Percentiles rank a stretch among this genome's conserved stretches.
phyloP scores from a whole-genome alignment of 78 protist genomes.

The Dictyostelium capitatum region DNA sequence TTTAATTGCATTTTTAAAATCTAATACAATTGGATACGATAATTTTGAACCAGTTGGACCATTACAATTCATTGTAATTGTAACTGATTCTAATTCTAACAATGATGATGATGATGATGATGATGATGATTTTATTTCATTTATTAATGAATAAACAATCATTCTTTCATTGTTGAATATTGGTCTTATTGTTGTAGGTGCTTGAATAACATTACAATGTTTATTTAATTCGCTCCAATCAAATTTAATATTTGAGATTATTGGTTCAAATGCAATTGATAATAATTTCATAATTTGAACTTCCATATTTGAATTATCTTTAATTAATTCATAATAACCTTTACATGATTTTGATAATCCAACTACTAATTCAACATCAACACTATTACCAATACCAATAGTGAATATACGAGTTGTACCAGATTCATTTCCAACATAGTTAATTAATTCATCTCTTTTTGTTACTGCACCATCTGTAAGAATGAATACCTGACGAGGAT shows the following conservation, averaged over 20 bases:
- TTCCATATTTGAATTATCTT: slow-evolving; percentile 16
- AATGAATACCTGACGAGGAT: slow-evolving; percentile 72
- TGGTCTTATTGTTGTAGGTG: slow-evolving; percentile 47
- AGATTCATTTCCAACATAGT: slow-evolving; percentile 43
- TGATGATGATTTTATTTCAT: neutral
- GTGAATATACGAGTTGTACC: slow-evolving; percentile 65
- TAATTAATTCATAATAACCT: slow-evolving; percentile 64
- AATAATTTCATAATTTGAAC: slow-evolving; percentile 44
- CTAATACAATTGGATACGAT: neutral
- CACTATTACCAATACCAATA: slow-evolving; percentile 76
- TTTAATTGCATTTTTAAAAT: neutral
- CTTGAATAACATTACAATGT: neutral
- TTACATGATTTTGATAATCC: slow-evolving; percentile 60
- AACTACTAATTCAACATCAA: slow-evolving; percentile 62
- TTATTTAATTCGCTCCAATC: slow-evolving; percentile 19
- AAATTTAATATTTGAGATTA: slow-evolving; percentile 39
- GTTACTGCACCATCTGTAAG: slow-evolving; percentile 75
- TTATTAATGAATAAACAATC: slow-evolving; percentile 36
- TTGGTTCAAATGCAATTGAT: slow-evolving; percentile 47
- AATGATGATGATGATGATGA: too few species aligned
- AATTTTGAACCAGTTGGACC: slow-evolving; percentile 41
- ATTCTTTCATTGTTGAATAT: slow-evolving; percentile 25
- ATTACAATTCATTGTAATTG: slow-evolving; percentile 11
- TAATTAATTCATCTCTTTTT: slow-evolving; percentile 22
- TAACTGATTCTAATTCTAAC: neutral